These are phyloP conservation scores for Tetracentron sinense DNA, from an alignment of 164 flowering plant genomes.

Conservation along the genomic window DNA sequence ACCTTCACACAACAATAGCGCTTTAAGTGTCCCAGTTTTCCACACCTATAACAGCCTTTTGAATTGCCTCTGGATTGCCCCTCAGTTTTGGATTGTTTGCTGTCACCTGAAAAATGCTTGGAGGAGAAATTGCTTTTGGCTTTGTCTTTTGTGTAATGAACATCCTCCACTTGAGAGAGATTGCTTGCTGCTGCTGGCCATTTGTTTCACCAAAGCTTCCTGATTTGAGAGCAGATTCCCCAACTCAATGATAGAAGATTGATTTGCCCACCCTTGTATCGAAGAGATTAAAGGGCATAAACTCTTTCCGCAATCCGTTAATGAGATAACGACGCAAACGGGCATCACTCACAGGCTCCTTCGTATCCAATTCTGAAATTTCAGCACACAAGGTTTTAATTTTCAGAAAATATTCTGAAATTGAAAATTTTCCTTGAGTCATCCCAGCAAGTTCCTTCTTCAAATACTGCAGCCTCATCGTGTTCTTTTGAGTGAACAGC, in stretches of 20 bases:
- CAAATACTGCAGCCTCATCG: conserved; percentile 12
- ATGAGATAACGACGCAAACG: not conserved
- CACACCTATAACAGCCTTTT: too few species aligned
- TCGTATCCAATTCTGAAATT: conserved; percentile 5
- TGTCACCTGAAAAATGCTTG: too few species aligned
- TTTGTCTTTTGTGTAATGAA: too few species aligned
- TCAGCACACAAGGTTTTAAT: not conserved
- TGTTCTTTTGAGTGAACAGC: conserved; percentile 20
- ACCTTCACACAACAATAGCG: conserved; percentile 4
- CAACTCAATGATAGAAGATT: not conserved
- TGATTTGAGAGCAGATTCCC: conserved; percentile 6
- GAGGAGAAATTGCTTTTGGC: too few species aligned
- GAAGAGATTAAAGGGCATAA: conserved; percentile 4
- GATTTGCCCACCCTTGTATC: conserved; percentile 3
- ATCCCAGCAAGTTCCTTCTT: conserved; percentile 17
- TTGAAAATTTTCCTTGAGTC: conserved; percentile 13
- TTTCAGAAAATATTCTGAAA: conserved; percentile 8
- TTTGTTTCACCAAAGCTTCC: conserved; percentile 2
- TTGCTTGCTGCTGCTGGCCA: too few species aligned
- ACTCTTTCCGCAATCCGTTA: conserved; percentile 1
- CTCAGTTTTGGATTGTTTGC: too few species aligned
- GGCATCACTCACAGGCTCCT: conserved; percentile 1
- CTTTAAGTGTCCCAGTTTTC: not conserved
- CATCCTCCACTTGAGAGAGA: too few species aligned
- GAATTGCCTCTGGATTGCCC: too few species aligned